Percentiles rank a stretch among this genome's conserved stretches.
Evolutionary conservation across 352 stramenopile species (phyloP).

Genomic region (Pythium aquatile): DNA sequence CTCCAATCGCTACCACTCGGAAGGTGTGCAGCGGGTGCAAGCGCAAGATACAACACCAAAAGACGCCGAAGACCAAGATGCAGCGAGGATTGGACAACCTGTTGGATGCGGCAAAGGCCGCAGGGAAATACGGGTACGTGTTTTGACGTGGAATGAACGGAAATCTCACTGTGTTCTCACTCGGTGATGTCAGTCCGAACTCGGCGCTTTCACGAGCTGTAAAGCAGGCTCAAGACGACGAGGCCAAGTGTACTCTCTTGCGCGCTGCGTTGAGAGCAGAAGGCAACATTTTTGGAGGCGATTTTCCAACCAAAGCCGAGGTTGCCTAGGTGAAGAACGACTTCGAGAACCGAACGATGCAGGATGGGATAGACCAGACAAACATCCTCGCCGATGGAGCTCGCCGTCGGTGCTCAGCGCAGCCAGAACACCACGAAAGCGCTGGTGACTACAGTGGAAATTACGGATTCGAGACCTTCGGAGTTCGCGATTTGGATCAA

Average conservation of each 20-base stretch:
- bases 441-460: neutral
- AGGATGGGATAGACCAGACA: conserved; percentile 6
- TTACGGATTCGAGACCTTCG: too few relatives aligned
- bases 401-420: neutral
- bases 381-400: conserved; percentile 12
- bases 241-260: neutral
- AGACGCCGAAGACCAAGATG: neutral
- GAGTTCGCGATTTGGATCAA: neutral
- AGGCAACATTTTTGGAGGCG: neutral
- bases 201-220: conserved; percentile 1
- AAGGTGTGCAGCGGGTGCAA: too few relatives aligned
- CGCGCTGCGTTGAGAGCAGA: neutral
- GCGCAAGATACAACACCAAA: neutral
- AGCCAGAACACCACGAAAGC: too few relatives aligned
- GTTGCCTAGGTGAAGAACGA: neutral
- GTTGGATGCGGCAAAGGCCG: conserved; percentile 3
- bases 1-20: too few relatives aligned
- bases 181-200: conserved; percentile 2
- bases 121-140: conserved; percentile 8
- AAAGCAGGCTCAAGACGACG: neutral
- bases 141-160: neutral
- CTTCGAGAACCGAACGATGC: conserved; percentile 2
- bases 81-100: conserved; percentile 1
- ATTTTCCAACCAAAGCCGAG: neutral
- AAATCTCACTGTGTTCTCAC: neutral